phyloP scores from a whole-genome alignment of 2,329 filamentous ascomycete genomes.

The Pestalotiopsis fici region DNA sequence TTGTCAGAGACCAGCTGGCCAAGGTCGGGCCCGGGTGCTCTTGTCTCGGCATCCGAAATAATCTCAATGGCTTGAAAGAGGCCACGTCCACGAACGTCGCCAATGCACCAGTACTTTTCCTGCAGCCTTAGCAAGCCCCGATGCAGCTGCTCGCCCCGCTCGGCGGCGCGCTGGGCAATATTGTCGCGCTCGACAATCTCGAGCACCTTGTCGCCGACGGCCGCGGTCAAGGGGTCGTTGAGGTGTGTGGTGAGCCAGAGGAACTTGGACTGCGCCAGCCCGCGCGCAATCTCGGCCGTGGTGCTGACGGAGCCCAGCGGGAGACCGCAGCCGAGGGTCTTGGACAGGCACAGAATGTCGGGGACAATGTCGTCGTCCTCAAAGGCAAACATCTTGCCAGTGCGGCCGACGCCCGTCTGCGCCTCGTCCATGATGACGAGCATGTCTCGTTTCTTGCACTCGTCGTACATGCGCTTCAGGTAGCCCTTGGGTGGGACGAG shows the following conservation, averaged over 20 bases:
- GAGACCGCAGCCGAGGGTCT: constrained; percentile 55
- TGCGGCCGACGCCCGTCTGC: constrained; percentile 58
- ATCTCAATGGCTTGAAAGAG: constrained; percentile 53
- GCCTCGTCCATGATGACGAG: constrained; percentile 62
- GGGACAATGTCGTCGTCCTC: constrained; percentile 48
- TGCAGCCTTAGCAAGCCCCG: constrained; percentile 43
- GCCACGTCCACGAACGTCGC: constrained; percentile 52
- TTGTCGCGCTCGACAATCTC: constrained; percentile 53
- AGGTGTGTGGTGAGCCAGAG: constrained; percentile 54
- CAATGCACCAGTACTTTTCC: constrained; percentile 51
- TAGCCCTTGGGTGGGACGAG: constrained; percentile 57
- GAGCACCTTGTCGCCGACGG: constrained; percentile 55
- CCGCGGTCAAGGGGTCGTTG: constrained; percentile 54
- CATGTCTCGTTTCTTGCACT: constrained; percentile 57
- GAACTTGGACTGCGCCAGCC: constrained; percentile 44
- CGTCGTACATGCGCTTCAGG: constrained; percentile 47
- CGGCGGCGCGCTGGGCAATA: constrained; percentile 39
- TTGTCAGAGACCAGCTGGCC: constrained; percentile 42
- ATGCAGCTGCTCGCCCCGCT: constrained; percentile 43
- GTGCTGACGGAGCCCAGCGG: constrained; percentile 52
- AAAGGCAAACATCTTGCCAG: constrained; percentile 60
- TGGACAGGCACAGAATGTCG: constrained; percentile 52
- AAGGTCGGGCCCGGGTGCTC: constrained; percentile 42
- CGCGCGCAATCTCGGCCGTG: constrained; percentile 45
- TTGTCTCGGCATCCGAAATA: constrained; percentile 42